Evolutionary conservation across 2,329 filamentous ascomycete genomes (phyloP), one percentile per base, ranked within the genome.

Genomic region (Helicocarpus griseus): DNA sequence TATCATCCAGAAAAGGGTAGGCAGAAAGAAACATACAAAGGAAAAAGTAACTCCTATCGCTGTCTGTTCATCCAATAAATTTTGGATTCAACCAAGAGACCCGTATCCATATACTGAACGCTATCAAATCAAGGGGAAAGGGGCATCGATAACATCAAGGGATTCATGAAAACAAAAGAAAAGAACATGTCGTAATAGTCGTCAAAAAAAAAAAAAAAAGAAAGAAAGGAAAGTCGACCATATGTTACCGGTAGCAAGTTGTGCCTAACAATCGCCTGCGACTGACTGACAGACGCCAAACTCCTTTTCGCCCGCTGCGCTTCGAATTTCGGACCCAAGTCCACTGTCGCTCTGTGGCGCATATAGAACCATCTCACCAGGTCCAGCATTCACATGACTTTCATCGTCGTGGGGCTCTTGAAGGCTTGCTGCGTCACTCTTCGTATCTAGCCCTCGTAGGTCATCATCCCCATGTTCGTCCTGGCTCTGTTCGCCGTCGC

Each of bases 311-410:
- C 54, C 50, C 28, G 49, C 54, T 21, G 53, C 57, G 7, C 57
- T 63, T 35, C 54, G 57, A 17, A 60, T 52, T 48, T 66, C 63
- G 3, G 59, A 57, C 19, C 63, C 63, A 21, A 66, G 52, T 11
- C 63, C 63, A 43, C 62, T 65, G 48, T 66, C 63, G 51, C 60
- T 66, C 26, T 52, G 54, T 21, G 54, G 54, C 21, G 24, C 51
- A 48, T 58, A 60, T 2, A 57, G 21, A 24, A 57, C 52, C 56
- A 61, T 53, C 11, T 56, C 60, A n/a, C 51, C 49, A 3, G 48
- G 53, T 13, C 51, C 49, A 3, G 48, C 53, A 19, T 52, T 51
- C 22, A 29, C 26, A 35, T 56, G 53, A 31, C 55, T 49, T 9
- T 54, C 52, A 4, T 56, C 59, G 45, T 57, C 56, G 3, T 39